Evolutionary conservation across 306 rosid species (phyloP).

Genomic region (Pyrus betulifolia): DNA sequence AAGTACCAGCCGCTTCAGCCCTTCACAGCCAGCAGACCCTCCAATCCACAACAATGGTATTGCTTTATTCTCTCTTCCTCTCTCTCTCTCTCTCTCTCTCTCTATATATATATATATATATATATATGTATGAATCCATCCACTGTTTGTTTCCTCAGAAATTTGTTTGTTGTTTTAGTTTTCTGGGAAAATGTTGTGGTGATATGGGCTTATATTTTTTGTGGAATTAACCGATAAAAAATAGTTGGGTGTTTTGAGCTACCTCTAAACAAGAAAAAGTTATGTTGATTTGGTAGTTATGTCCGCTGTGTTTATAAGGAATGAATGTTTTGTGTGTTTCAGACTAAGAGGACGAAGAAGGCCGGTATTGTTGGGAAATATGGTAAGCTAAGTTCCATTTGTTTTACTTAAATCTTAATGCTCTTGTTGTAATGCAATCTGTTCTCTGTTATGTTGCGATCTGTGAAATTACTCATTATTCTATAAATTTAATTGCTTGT

Average conservation of each 20-base stretch:
- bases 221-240: background rate
- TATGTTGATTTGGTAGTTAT: background rate
- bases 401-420: background rate
- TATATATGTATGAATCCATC: background rate
- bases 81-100: background rate
- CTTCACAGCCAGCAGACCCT: constrained; percentile 2
- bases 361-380: constrained; percentile 87
- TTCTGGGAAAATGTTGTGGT: background rate
- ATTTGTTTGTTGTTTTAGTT: background rate
- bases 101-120: background rate
- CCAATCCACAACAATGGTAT: background rate
- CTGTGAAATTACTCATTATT: background rate
- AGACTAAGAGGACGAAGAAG: constrained; percentile 98
- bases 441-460: background rate
- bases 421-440: background rate
- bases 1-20: background rate
- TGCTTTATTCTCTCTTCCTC: background rate
- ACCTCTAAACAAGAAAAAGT: background rate
- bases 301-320: background rate
- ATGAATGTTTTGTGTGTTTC: constrained; percentile 9
- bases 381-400: constrained; percentile 35
- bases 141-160: background rate
- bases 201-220: no score
- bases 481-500: background rate
- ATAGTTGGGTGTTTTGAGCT: background rate